Conservation (phyloP, 495 filamentous ascomycete genomes). For the Platismatia glauca region DNA sequence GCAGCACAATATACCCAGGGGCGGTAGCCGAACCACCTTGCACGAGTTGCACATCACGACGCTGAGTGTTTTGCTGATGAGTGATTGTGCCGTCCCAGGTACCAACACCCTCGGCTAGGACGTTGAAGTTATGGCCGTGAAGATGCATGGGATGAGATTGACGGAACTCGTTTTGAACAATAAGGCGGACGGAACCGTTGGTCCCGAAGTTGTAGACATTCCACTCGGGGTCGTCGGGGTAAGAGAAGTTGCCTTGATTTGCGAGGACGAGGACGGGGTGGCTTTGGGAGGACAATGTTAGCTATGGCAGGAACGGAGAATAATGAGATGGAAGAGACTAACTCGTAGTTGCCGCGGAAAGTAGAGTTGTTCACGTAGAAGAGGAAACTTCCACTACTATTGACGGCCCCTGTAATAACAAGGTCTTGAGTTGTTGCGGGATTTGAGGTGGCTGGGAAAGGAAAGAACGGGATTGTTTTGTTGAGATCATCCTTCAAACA, state of each 20-base stretch:
- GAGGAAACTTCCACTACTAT: constrained; percentile 42
- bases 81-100: constrained; percentile 28
- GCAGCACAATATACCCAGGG: constrained; percentile 30
- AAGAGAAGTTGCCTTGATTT: constrained; percentile 42
- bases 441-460: constrained; percentile 38
- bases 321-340: not conserved
- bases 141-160: constrained; percentile 35
- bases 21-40: constrained; percentile 28
- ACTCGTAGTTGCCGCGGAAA: constrained; percentile 53
- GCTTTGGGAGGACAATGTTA: not conserved
- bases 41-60: constrained; percentile 53
- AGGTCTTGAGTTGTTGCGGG: constrained; percentile 43
- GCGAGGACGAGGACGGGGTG: constrained; percentile 47
- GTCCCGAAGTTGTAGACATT: constrained; percentile 50
- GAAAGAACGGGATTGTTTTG: constrained; percentile 38
- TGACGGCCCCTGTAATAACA: constrained; percentile 40
- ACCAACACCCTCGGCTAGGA: constrained; percentile 30
- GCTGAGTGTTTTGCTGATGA: constrained; percentile 37
- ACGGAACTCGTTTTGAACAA: constrained; percentile 43
- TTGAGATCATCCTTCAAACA: too few species aligned
- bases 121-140: constrained; percentile 36
- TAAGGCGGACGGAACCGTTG: constrained; percentile 46
- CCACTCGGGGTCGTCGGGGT: constrained; percentile 34
- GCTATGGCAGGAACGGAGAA: not conserved
- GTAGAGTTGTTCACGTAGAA: constrained; percentile 49